A percentile compares a stretch with the other conserved stretches of the same genome.
Conservation (phyloP, 257 asterid genomes). For the Echites panduratus region DNA sequence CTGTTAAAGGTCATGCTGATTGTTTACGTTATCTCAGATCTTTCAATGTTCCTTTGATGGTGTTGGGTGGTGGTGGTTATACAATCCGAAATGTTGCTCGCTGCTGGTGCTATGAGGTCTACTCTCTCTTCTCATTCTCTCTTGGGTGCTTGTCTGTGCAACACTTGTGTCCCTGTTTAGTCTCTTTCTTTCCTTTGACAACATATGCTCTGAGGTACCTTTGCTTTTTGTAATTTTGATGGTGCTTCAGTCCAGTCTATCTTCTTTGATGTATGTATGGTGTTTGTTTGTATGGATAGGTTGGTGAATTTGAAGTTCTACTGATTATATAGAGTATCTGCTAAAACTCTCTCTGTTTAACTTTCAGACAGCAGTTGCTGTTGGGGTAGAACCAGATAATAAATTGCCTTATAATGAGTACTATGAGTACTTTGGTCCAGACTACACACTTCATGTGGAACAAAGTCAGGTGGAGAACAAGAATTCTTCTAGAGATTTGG, state of each 20-base stretch:
- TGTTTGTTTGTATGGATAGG: neutral
- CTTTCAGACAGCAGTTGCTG: conserved; percentile 86
- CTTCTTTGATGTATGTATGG: neutral
- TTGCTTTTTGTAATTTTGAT: neutral
- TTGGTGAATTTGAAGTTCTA: conserved; percentile 8
- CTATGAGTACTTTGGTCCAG: conserved; percentile 84
- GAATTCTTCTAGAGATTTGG: conserved; percentile 59
- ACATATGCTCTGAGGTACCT: neutral
- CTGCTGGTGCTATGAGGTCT: conserved; percentile 70
- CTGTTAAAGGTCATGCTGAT: conserved; percentile 64
- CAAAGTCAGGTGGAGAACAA: conserved; percentile 55
- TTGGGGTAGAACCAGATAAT: conserved; percentile 78
- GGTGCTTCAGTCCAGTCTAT: neutral
- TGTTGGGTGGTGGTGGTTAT: conserved; percentile 72
- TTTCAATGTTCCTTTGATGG: conserved; percentile 63
- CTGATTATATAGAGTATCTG: neutral
- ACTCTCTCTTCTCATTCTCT: conserved; percentile 15
- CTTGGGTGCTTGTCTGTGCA: neutral
- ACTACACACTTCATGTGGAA: conserved; percentile 67
- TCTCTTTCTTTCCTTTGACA: neutral
- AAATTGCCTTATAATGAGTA: conserved; percentile 76
- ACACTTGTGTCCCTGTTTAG: neutral
- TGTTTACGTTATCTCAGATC: conserved; percentile 59
- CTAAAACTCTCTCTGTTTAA: conserved; percentile 17
- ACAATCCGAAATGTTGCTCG: conserved; percentile 63